Percentiles rank a stretch among this genome's conserved stretches.
phyloP scores from a whole-genome alignment of 768 basidiomycete species.

The Pleurotus djamor region DNA sequence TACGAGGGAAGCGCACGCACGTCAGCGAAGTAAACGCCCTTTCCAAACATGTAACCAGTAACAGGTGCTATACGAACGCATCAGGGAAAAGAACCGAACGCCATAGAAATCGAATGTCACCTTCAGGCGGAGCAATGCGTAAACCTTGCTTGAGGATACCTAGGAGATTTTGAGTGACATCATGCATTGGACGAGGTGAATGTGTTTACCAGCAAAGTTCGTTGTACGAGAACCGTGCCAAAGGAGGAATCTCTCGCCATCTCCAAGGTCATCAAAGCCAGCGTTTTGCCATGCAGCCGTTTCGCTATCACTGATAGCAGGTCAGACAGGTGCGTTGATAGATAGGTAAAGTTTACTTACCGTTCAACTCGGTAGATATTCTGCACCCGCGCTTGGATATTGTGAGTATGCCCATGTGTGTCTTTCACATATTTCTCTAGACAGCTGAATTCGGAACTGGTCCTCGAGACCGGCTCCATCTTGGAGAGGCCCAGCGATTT shows the following conservation, averaged over 20 bases:
- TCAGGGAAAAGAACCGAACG: background rate
- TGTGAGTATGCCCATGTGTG: constrained; percentile 57
- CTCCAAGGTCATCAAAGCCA: constrained; percentile 37
- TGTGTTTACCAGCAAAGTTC: constrained; percentile 51
- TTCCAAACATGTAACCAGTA: constrained; percentile 66
- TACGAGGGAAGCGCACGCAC: constrained; percentile 25
- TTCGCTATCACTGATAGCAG: constrained; percentile 19
- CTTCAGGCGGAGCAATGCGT: constrained; percentile 65
- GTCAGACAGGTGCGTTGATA: background rate
- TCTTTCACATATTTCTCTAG: constrained; percentile 48
- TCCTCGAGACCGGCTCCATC: constrained; percentile 43
- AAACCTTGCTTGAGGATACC: constrained; percentile 62
- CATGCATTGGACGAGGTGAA: background rate
- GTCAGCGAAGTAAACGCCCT: constrained; percentile 66
- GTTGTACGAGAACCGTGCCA: constrained; percentile 67
- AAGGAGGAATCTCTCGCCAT: constrained; percentile 52
- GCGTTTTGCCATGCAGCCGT: constrained; percentile 39
- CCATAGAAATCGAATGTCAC: constrained; percentile 18
- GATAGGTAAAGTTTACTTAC: constrained; percentile 17
- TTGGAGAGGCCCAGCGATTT: constrained; percentile 45
- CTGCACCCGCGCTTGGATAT: constrained; percentile 37
- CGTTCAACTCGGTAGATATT: constrained; percentile 57
- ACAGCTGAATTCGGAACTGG: constrained; percentile 42
- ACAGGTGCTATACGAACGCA: constrained; percentile 37
- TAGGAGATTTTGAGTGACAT: constrained; percentile 9